phyloP scores from a whole-genome alignment of 768 basidiomycete species.

The Lyophyllum shimeji region DNA sequence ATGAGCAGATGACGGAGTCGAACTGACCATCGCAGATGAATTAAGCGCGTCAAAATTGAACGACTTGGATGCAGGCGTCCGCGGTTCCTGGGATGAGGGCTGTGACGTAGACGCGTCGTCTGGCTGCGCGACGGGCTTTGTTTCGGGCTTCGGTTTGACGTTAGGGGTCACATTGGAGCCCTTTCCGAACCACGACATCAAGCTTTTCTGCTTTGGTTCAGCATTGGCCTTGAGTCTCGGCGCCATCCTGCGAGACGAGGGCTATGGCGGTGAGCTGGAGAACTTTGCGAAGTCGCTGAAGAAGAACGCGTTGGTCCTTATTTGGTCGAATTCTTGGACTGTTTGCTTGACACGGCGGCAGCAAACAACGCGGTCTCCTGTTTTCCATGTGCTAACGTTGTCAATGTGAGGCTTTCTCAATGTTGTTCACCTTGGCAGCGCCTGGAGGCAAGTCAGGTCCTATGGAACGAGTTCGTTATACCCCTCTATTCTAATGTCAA shows the following conservation, averaged over 20 bases:
- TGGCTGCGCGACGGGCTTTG: constrained; percentile 18
- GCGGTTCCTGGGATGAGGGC: constrained; percentile 33
- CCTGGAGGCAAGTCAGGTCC: too few species aligned
- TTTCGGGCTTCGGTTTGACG: constrained; percentile 17
- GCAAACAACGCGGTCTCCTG: background rate
- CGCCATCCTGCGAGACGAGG: constrained; percentile 28
- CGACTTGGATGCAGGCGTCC: constrained; percentile 39
- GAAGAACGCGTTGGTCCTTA: constrained; percentile 32
- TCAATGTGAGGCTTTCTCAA: too few species aligned
- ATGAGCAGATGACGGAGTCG: constrained; percentile 46
- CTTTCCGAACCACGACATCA: constrained; percentile 67
- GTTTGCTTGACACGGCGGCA: background rate
- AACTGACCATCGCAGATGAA: constrained; percentile 40
- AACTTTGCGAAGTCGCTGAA: background rate
- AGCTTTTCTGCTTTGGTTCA: constrained; percentile 65
- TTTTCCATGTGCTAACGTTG: too few species aligned
- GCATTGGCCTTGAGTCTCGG: constrained; percentile 39
- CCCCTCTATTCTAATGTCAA: too few species aligned
- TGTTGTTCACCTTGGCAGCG: too few species aligned
- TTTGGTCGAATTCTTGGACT: constrained; percentile 21
- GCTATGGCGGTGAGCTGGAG: background rate
- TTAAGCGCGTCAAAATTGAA: constrained; percentile 25
- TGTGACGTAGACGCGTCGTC: constrained; percentile 32
- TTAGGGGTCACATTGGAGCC: constrained; percentile 21
- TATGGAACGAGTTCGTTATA: too few species aligned